Evolutionary conservation across 108 stramenopile species (phyloP).

Genomic region (Epithemia pelagica): DNA sequence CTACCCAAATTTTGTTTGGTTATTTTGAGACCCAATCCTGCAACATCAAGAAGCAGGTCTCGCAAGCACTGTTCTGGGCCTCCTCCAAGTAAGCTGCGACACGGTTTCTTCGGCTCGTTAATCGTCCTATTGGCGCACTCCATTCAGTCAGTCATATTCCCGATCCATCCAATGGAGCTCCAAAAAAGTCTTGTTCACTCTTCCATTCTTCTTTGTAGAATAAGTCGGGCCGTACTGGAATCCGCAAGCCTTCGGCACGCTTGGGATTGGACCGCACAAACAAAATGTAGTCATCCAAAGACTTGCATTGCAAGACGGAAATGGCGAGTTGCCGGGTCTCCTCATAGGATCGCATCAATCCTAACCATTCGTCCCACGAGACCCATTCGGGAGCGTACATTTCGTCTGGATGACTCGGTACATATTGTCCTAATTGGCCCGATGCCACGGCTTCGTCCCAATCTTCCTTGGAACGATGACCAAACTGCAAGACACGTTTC

Average conservation of each 20-base stretch:
- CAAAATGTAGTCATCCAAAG: conserved; percentile 38
- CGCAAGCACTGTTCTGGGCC: too few relatives aligned
- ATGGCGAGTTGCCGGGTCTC: conserved; percentile 41
- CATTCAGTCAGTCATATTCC: too few relatives aligned
- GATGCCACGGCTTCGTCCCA: conserved; percentile 52
- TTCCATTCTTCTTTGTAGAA: conserved; percentile 47
- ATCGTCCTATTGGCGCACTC: too few relatives aligned
- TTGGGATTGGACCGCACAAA: conserved; percentile 41
- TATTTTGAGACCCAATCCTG: too few relatives aligned
- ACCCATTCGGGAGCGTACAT: conserved; percentile 69
- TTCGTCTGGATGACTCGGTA: conserved; percentile 52
- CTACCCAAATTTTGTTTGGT: too few relatives aligned
- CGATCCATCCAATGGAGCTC: too few relatives aligned
- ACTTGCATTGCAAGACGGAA: conserved; percentile 28
- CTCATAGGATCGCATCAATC: conserved; percentile 53
- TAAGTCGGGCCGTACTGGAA: conserved; percentile 51
- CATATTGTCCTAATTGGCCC: conserved; percentile 40
- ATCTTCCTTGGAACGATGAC: conserved; percentile 55
- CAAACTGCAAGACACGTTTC: conserved; percentile 34
- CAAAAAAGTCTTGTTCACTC: too few relatives aligned
- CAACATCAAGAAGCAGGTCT: too few relatives aligned
- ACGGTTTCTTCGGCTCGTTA: too few relatives aligned
- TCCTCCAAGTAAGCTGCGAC: too few relatives aligned
- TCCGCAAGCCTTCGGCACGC: conserved; percentile 53
- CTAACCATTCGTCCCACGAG: conserved; percentile 66